phyloP scores from a whole-genome alignment of 371 early-diverging fungal species.

The Syncephalastrum racemosum region DNA sequence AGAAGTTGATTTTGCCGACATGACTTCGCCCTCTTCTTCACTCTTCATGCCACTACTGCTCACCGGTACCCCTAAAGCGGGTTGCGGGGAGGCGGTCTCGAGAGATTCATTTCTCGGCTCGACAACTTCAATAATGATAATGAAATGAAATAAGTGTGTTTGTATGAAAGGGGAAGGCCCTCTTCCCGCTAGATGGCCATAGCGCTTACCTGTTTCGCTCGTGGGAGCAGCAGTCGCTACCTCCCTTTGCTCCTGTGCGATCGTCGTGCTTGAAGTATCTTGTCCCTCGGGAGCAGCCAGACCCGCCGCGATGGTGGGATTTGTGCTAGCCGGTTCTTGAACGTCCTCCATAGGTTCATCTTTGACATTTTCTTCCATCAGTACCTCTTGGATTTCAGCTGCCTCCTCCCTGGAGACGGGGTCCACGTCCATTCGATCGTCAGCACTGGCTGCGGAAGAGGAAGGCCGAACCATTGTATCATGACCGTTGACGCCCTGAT shows the following conservation, averaged over 20 bases:
- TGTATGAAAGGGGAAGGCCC: neutral
- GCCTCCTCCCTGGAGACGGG: constrained; percentile 39
- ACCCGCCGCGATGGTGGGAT: too few relatives aligned
- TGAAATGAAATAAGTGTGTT: neutral
- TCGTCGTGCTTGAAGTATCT: neutral
- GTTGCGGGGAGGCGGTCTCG: constrained; percentile 1
- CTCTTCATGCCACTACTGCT: constrained; percentile 23
- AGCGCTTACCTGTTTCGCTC: constrained; percentile 1
- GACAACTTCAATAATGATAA: neutral
- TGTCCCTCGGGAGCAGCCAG: neutral
- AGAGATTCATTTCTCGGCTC: constrained; percentile 11
- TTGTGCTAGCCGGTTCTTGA: neutral
- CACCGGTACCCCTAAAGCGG: neutral
- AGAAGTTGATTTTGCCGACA: constrained; percentile 29
- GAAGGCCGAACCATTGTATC: constrained; percentile 11
- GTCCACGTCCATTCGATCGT: constrained; percentile 14
- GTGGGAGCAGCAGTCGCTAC: neutral
- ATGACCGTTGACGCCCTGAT: constrained; percentile 14
- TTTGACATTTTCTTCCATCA: constrained; percentile 30
- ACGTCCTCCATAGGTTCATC: constrained; percentile 17
- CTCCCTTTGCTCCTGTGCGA: constrained; percentile 4
- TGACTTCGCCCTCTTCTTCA: constrained; percentile 46
- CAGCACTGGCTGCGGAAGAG: constrained; percentile 16
- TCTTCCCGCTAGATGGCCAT: too few relatives aligned
- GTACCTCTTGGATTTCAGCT: constrained; percentile 25